Evolutionary conservation across 139 green algal species (phyloP), one percentile per base, ranked within the genome.

Genomic region (Picochlorum sp.): DNA sequence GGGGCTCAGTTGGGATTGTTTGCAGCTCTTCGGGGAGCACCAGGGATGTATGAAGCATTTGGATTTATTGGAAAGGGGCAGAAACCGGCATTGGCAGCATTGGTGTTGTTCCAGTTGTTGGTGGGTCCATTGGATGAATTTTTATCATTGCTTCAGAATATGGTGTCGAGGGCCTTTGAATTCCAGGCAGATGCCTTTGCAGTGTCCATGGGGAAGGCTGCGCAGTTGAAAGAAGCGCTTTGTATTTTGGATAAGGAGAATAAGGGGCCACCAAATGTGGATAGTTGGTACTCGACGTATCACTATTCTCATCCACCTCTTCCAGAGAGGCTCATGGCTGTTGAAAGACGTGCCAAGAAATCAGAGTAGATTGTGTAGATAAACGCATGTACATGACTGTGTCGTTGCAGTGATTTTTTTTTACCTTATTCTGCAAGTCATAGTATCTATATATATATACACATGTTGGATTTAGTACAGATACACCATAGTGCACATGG

Each of bases 151-250:
- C 18, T 75, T 0, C 68, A 44, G 31, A 94, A 96, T 57, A 44
- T 95, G 15, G 60, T 96, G 2, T 86, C 68, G 54, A 73, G 89
- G 7, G 71, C n/a, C 5, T 96, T 89, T 69, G 89, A 96, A 68
- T 96, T 91, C 72, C 89, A 96, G 68, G 90, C 90, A n/a, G 90
- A 96, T 60, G 71, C 30, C 0, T 96, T 96, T 77, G 89, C 78
- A 3, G 83, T 86, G 3, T 30, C 28, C 1, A 63, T 83, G 58
- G 84, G 81, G 6, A 72, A 84, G 20, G 74, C 30, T 1, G 24
- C 64, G 45, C 7, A 74, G 4, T 76, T 96, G 20, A 62, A 71
- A 7, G 60, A 69, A 23, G 90, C 83, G 6, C 78, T 96, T 56
- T 65, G 85, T 16, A 82, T 69, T 44, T 72, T 96, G 60, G 85